Evolutionary conservation across 257 asterid genomes (phyloP).

Genomic region (Anisodus acutangulus): DNA sequence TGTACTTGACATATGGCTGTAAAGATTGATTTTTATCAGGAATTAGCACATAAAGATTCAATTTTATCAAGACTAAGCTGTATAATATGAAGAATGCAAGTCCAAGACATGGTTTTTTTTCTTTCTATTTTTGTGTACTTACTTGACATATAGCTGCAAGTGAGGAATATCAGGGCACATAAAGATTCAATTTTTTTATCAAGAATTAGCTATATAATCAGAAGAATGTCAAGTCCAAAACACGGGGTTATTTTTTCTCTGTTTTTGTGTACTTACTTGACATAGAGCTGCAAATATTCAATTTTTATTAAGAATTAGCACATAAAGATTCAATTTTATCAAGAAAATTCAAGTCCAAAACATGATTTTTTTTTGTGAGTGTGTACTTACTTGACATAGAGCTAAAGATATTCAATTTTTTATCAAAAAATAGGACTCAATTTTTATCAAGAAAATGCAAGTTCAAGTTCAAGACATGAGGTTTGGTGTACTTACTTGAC

Average conservation of each 20-base stretch:
- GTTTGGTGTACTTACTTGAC: conserved; percentile 62
- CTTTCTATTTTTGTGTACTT: neutral
- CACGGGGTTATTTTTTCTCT: too few species aligned
- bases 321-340: neutral
- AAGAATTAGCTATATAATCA: neutral
- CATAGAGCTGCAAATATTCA: neutral
- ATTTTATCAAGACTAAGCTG: neutral
- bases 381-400: too few species aligned
- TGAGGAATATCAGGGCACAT: conserved; percentile 71
- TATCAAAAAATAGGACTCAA: too few species aligned
- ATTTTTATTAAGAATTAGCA: conserved; percentile 45
- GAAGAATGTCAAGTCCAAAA: too few species aligned
- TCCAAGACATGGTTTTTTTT: neutral
- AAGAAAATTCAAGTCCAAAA: too few species aligned
- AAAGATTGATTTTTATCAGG: conserved; percentile 40
- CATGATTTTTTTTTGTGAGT: too few species aligned
- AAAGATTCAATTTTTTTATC: neutral
- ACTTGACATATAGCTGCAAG: conserved; percentile 82
- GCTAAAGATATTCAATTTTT: neutral
- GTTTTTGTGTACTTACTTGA: too few species aligned
- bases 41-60: conserved; percentile 23
- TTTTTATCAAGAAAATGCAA: neutral
- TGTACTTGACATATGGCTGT: conserved; percentile 41
- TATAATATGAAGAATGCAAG: neutral
- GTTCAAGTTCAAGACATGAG: neutral